Conservation (phyloP, 2,329 filamentous ascomycete species). For the Periconia digitata region DNA sequence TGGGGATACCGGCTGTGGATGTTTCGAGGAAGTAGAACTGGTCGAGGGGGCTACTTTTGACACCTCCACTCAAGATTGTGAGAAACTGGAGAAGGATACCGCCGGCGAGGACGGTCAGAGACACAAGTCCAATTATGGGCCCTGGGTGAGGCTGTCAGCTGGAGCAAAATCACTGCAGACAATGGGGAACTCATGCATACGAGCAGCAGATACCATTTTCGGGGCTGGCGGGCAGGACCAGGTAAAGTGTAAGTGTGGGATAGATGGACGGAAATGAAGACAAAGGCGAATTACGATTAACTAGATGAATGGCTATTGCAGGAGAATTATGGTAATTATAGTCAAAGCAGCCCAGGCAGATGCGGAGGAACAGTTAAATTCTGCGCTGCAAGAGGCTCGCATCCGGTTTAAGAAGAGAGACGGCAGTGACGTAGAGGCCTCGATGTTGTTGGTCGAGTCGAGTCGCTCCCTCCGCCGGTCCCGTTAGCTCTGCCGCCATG, state of each 20-base stretch:
- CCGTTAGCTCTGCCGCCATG: slow-evolving; percentile 5
- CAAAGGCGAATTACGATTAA: background rate
- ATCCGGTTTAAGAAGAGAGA: slow-evolving; percentile 8
- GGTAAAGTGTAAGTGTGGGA: background rate
- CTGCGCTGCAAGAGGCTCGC: slow-evolving; percentile 1
- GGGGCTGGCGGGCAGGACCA: too few relatives aligned
- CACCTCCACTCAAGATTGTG: slow-evolving; percentile 63
- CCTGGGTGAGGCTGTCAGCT: slow-evolving; percentile 43
- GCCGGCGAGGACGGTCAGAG: slow-evolving; percentile 63
- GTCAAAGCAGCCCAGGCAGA: background rate
- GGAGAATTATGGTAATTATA: background rate
- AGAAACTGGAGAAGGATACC: slow-evolving; percentile 67
- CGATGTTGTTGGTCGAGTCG: background rate
- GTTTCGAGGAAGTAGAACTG: slow-evolving; percentile 85
- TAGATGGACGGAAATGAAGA: background rate
- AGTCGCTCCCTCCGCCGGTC: background rate
- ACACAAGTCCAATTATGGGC: slow-evolving; percentile 56
- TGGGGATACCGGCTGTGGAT: slow-evolving; percentile 68
- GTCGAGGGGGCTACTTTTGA: slow-evolving; percentile 62
- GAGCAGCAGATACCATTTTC: background rate
- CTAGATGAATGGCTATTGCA: background rate
- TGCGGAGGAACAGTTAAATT: slow-evolving; percentile 1
- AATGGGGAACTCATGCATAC: background rate
- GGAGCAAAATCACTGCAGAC: background rate
- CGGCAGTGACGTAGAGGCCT: slow-evolving; percentile 11